Conservation (phyloP, 83 land plant species). For the Diphasiastrum complanatum region DNA sequence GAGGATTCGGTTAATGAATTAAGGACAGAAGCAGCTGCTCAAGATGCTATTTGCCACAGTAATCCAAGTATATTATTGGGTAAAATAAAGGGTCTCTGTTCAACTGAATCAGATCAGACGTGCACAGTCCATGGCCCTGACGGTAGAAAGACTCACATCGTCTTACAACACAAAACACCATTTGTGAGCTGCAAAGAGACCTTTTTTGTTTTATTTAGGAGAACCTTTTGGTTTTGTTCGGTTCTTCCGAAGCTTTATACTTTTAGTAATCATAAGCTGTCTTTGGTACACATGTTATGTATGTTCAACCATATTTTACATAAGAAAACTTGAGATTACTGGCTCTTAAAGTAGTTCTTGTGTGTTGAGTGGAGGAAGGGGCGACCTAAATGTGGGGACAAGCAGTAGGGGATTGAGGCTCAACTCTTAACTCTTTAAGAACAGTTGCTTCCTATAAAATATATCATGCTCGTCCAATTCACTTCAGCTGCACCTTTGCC, state of each 20-base stretch:
- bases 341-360: no score
- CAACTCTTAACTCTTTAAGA: no score
- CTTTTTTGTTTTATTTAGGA: not conserved
- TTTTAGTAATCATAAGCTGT: no score
- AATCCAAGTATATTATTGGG: constrained; percentile 39
- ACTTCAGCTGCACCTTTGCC: no score
- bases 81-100: constrained; percentile 57
- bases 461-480: no score
- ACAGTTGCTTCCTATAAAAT: no score
- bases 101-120: constrained; percentile 42
- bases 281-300: no score
- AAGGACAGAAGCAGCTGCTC: constrained; percentile 4
- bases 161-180: constrained; percentile 70
- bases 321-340: no score
- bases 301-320: no score
- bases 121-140: constrained; percentile 48
- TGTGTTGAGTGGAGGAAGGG: no score
- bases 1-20: constrained; percentile 3
- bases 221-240: not conserved
- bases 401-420: no score
- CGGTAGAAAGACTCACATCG: constrained; percentile 65
- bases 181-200: constrained; percentile 42
- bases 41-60: not conserved
- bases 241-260: not conserved
- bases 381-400: no score